These are phyloP conservation scores for Pseudogymnoascus sp. DNA, from an alignment of 2,329 filamentous ascomycete genomes.

Conservation along the genomic window DNA sequence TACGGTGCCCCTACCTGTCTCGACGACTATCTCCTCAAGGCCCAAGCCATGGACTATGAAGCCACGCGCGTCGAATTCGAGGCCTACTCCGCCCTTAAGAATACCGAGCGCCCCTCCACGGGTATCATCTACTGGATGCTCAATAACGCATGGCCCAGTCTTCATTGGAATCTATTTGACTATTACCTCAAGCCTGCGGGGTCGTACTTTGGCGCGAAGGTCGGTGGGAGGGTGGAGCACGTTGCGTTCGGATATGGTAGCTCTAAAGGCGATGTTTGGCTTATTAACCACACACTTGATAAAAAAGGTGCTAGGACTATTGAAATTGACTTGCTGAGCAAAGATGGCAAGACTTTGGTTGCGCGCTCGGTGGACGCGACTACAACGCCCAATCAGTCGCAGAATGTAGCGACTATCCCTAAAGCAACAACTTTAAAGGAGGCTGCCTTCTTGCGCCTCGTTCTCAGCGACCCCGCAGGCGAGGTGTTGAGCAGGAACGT, in stretches of 20 bases:
- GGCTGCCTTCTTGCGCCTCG: slow-evolving; percentile 44
- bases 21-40: slow-evolving; percentile 51
- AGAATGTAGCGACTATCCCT: slow-evolving; percentile 29
- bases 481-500: slow-evolving; percentile 46
- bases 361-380: slow-evolving; percentile 26
- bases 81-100: slow-evolving; percentile 45
- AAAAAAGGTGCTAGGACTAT: slow-evolving; percentile 36
- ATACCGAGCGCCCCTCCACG: slow-evolving; percentile 43
- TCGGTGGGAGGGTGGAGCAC: slow-evolving; percentile 43
- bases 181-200: slow-evolving; percentile 52
- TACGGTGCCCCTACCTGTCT: slow-evolving; percentile 45
- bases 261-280: slow-evolving; percentile 33
- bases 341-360: slow-evolving; percentile 37
- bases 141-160: slow-evolving; percentile 55
- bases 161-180: slow-evolving; percentile 60
- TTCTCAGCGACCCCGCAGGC: slow-evolving; percentile 32
- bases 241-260: slow-evolving; percentile 46
- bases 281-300: slow-evolving; percentile 47
- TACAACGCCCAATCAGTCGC: slow-evolving; percentile 40
- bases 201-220: slow-evolving; percentile 52
- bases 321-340: slow-evolving; percentile 42
- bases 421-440: slow-evolving; percentile 31
- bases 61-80: slow-evolving; percentile 54
- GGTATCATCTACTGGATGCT: slow-evolving; percentile 62
- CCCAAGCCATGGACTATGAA: slow-evolving; percentile 58